Evolutionary conservation across 352 stramenopile genomes (phyloP).

Genomic region (Nannochloropsis limnetica): DNA sequence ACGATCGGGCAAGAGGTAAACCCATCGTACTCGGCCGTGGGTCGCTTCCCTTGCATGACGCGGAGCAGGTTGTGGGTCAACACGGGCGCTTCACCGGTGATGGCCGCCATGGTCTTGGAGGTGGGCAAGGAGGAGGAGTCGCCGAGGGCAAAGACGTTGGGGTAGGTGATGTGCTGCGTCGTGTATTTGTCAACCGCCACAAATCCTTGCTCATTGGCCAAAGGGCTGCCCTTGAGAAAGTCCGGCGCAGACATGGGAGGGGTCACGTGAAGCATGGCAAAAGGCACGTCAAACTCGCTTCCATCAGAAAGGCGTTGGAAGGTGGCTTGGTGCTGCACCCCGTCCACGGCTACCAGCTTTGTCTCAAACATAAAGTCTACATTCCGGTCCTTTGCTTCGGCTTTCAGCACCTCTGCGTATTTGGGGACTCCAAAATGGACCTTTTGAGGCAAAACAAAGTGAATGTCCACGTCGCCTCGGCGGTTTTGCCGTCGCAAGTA

Average conservation of each 20-base stretch:
- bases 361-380: conserved; percentile 43
- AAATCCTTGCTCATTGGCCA: conserved; percentile 46
- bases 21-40: conserved; percentile 48
- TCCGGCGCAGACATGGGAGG: conserved; percentile 48
- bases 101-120: conserved; percentile 51
- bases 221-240: conserved; percentile 43
- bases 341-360: conserved; percentile 47
- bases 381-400: conserved; percentile 39
- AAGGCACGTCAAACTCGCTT: conserved; percentile 38
- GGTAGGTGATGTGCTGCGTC: conserved; percentile 48
- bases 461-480: conserved; percentile 41
- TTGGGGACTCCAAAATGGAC: conserved; percentile 51
- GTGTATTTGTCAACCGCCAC: conserved; percentile 53
- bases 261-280: conserved; percentile 51
- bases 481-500: conserved; percentile 37
- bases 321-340: conserved; percentile 45
- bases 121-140: conserved; percentile 53
- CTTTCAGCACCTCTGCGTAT: conserved; percentile 49
- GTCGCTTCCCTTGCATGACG: conserved; percentile 39
- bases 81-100: conserved; percentile 50
- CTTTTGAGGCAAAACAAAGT: conserved; percentile 41
- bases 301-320: conserved; percentile 48
- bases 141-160: conserved; percentile 51
- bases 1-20: conserved; percentile 53
- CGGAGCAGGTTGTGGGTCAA: conserved; percentile 50